phyloP scores from a whole-genome alignment of 73 alveolate genomes.

The Paramecium pentaurelia region DNA sequence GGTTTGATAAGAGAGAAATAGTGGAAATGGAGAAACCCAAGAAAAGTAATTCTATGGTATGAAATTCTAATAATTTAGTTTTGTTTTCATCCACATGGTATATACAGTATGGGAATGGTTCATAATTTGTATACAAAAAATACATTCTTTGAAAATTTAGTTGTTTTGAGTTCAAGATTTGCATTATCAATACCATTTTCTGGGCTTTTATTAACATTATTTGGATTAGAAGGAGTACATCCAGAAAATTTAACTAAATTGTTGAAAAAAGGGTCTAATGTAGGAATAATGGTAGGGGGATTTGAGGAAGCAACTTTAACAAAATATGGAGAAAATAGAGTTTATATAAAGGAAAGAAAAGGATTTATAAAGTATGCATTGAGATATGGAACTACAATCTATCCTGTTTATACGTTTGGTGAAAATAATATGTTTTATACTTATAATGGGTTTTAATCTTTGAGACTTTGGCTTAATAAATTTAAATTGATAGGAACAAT shows the following conservation, averaged over 20 bases:
- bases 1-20: conserved; percentile 29
- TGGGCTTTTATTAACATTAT: background rate
- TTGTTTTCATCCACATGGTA: conserved; percentile 44
- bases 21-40: background rate
- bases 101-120: background rate
- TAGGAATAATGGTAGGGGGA: conserved; percentile 56
- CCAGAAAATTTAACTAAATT: conserved; percentile 35
- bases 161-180: background rate
- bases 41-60: background rate
- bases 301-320: conserved; percentile 60
- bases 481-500: conserved; percentile 39
- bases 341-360: conserved; percentile 47
- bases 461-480: conserved; percentile 52
- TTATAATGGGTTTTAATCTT: background rate
- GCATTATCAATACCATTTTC: conserved; percentile 32
- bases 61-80: background rate
- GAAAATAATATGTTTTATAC: conserved; percentile 53
- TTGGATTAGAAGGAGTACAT: conserved; percentile 48
- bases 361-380: conserved; percentile 60
- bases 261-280: conserved; percentile 34
- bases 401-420: conserved; percentile 54
- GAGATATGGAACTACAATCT: conserved; percentile 54
- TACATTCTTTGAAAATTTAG: conserved; percentile 11
- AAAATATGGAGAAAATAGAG: conserved; percentile 44
- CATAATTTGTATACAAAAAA: background rate